These are phyloP conservation scores for Nicotiana sylvestris DNA, from an alignment of 257 asterid species.

Conservation along the genomic window DNA sequence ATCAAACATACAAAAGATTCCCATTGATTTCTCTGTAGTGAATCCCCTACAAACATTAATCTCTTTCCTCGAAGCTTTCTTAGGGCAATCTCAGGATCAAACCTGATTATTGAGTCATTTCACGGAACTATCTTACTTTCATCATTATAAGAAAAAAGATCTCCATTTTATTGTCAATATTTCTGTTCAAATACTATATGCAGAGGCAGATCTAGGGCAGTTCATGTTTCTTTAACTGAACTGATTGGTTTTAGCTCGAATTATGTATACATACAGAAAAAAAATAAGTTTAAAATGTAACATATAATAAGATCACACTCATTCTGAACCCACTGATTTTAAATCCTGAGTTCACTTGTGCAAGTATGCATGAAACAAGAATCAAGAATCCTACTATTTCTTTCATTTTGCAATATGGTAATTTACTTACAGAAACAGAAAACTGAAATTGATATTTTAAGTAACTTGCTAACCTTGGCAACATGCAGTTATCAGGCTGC, in stretches of 20 bases:
- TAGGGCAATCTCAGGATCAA: slow-evolving; percentile 59
- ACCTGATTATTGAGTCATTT: slow-evolving; percentile 33
- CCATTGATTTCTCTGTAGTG: slow-evolving; percentile 92
- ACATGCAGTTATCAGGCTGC: too few species aligned
- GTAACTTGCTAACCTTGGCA: too few species aligned
- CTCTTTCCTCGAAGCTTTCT: slow-evolving; percentile 48
- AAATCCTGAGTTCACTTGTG: too few species aligned
- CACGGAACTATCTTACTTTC: not conserved
- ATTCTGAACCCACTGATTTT: too few species aligned
- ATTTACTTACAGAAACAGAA: not conserved
- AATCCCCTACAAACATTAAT: slow-evolving; percentile 89
- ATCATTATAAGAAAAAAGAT: too few species aligned
- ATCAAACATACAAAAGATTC: slow-evolving; percentile 81
- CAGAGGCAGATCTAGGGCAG: too few species aligned
- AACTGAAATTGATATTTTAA: not conserved
- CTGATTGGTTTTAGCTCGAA: too few species aligned
- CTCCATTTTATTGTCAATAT: not conserved
- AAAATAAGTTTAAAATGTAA: too few species aligned
- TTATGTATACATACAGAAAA: too few species aligned
- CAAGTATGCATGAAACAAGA: not conserved
- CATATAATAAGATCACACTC: too few species aligned
- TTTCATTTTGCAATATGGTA: not conserved
- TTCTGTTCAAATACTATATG: not conserved
- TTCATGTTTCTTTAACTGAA: too few species aligned
- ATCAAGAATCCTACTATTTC: not conserved